Evolutionary conservation across 805 yeast genomes (phyloP).

Genomic region (Barnettozyma populi): DNA sequence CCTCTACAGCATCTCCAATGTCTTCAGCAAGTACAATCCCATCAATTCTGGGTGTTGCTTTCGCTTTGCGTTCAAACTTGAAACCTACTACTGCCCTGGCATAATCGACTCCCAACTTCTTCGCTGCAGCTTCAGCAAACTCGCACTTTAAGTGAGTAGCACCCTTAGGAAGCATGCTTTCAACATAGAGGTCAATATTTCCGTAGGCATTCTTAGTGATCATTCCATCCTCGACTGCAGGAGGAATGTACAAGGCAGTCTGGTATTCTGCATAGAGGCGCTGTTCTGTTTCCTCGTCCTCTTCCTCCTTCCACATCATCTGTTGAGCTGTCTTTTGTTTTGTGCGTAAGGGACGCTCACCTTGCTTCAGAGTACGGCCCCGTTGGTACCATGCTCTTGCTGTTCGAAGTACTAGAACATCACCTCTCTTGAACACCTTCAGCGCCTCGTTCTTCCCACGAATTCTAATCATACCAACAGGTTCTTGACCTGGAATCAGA

Average conservation of each 20-base stretch:
- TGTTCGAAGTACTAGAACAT: slow-evolving; percentile 59
- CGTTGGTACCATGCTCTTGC: slow-evolving; percentile 82
- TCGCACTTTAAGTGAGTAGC: slow-evolving; percentile 56
- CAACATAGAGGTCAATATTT: slow-evolving; percentile 73
- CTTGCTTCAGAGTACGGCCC: slow-evolving; percentile 71
- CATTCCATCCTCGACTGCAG: slow-evolving; percentile 53
- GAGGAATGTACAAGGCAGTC: slow-evolving; percentile 66
- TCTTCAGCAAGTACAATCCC: slow-evolving; percentile 74
- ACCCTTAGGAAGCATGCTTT: slow-evolving; percentile 79
- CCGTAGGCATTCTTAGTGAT: slow-evolving; percentile 76
- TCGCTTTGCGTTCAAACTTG: slow-evolving; percentile 49
- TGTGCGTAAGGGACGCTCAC: slow-evolving; percentile 58
- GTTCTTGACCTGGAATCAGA: slow-evolving; percentile 51
- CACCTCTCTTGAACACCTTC: slow-evolving; percentile 63
- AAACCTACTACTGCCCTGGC: slow-evolving; percentile 88
- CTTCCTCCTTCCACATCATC: slow-evolving; percentile 20
- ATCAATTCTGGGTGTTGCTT: slow-evolving; percentile 57
- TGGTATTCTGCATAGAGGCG: slow-evolving; percentile 74
- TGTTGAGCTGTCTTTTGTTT: slow-evolving; percentile 28
- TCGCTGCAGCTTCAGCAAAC: slow-evolving; percentile 65
- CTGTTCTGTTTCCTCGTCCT: slow-evolving; percentile 45
- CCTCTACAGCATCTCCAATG: slow-evolving; percentile 52
- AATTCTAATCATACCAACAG: slow-evolving; percentile 67
- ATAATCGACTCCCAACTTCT: slow-evolving; percentile 61
- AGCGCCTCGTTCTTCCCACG: slow-evolving; percentile 38